Percentiles rank a stretch among this genome's conserved stretches.
Evolutionary conservation across 768 basidiomycete genomes (phyloP).

Genomic region (Leccinum truebloodii): DNA sequence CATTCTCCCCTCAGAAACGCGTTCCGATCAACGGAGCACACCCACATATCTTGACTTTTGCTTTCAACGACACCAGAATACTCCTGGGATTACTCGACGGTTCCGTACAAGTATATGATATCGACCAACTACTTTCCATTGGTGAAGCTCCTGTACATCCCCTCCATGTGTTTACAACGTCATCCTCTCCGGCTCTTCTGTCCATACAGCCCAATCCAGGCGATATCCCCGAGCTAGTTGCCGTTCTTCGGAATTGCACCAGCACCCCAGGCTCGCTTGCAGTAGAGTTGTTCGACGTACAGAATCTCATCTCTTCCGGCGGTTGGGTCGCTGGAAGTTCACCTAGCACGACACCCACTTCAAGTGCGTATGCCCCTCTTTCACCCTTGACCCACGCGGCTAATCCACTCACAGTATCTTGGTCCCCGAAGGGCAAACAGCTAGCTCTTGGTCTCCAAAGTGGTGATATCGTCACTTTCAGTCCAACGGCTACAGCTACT

Average conservation of each 20-base stretch:
- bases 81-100: conserved; percentile 61
- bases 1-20: conserved; percentile 55
- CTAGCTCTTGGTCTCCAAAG: conserved; percentile 71
- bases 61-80: conserved; percentile 58
- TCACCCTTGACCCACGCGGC: neutral
- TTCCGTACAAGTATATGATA: conserved; percentile 60
- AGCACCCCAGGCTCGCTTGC: conserved; percentile 37
- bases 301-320: conserved; percentile 44
- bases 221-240: conserved; percentile 55
- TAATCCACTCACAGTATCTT: conserved; percentile 54
- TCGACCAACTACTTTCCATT: conserved; percentile 48
- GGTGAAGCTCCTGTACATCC: conserved; percentile 46
- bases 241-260: conserved; percentile 49
- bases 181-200: conserved; percentile 45
- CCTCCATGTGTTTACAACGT: conserved; percentile 47
- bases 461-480: conserved; percentile 72
- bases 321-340: conserved; percentile 57
- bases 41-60: conserved; percentile 58
- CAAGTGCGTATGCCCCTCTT: conserved; percentile 46
- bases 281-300: conserved; percentile 63
- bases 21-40: conserved; percentile 44
- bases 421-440: conserved; percentile 88
- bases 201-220: conserved; percentile 70
- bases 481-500: conserved; percentile 51
- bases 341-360: conserved; percentile 53